These are phyloP conservation scores for Actinomortierella ambigua DNA, from an alignment of 371 early-diverging fungal species.

Conservation along the genomic window DNA sequence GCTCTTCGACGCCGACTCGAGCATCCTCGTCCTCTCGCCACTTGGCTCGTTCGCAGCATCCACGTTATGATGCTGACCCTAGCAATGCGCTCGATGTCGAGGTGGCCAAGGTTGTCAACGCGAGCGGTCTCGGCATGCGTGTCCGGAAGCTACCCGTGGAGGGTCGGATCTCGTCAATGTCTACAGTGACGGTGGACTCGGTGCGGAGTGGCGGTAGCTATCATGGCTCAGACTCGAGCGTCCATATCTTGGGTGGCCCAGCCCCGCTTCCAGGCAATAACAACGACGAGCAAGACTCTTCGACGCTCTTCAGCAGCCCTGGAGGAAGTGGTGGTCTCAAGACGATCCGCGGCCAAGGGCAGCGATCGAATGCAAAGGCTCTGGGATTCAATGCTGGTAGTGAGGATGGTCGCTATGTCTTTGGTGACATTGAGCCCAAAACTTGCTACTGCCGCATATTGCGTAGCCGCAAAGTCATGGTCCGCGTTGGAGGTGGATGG, in stretches of 20 bases:
- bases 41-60: conserved; percentile 36
- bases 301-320: too few species aligned
- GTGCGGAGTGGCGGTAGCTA: conserved; percentile 1
- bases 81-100: conserved; percentile 72
- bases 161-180: too few species aligned
- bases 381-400: conserved; percentile 33
- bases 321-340: conserved; percentile 50
- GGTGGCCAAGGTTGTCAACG: conserved; percentile 73
- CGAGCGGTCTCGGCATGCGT: conserved; percentile 40
- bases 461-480: conserved; percentile 74
- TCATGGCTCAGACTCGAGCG: conserved; percentile 19
- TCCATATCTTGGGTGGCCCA: conserved; percentile 1
- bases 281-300: too few species aligned
- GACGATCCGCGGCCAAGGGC: conserved; percentile 55
- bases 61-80: conserved; percentile 64
- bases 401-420: conserved; percentile 73
- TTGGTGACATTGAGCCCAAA: conserved; percentile 73
- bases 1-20: conserved; percentile 11
- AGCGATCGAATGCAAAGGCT: conserved; percentile 6
- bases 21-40: conserved; percentile 23
- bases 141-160: conserved; percentile 19
- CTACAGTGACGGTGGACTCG: too few species aligned
- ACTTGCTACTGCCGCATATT: conserved; percentile 76
- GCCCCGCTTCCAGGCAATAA: too few species aligned
- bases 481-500: conserved; percentile 84